These are phyloP conservation scores for Retiboletus flavoniger DNA, from an alignment of 1,284 basidiomycete genomes.

Conservation along the genomic window DNA sequence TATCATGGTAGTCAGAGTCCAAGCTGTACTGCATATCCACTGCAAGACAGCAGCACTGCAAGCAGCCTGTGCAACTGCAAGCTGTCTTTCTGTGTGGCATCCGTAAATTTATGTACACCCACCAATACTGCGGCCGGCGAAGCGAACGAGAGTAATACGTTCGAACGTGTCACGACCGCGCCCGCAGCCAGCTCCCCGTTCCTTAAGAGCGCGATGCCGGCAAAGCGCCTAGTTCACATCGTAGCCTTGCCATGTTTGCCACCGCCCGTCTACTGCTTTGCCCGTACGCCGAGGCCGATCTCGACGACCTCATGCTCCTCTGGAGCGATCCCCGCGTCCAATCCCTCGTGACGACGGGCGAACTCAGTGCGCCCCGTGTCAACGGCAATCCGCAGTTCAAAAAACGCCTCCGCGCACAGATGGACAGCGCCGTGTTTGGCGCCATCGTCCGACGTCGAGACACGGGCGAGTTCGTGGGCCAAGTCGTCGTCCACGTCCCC, in stretches of 20 bases:
- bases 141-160: not conserved
- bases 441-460: constrained; percentile 36
- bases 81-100: not conserved
- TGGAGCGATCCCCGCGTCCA: constrained; percentile 38
- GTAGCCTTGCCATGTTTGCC: constrained; percentile 19
- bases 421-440: constrained; percentile 33
- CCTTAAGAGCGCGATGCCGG: not conserved
- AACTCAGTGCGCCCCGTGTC: constrained; percentile 23
- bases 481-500: constrained; percentile 30
- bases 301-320: constrained; percentile 33
- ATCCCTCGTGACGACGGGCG: constrained; percentile 31
- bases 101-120: no score
- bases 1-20: not conserved
- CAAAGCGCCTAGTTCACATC: constrained; percentile 30
- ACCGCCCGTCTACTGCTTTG: constrained; percentile 36
- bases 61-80: not conserved
- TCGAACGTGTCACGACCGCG: constrained; percentile 12
- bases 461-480: constrained; percentile 39
- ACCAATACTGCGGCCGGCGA: constrained; percentile 4
- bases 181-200: constrained; percentile 16
- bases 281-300: constrained; percentile 34
- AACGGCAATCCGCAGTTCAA: constrained; percentile 24
- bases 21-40: not conserved
- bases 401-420: constrained; percentile 29
- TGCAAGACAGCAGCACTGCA: not conserved